phyloP scores from a whole-genome alignment of 1,284 basidiomycete species.

The Apiotrichum veenhuisii region DNA sequence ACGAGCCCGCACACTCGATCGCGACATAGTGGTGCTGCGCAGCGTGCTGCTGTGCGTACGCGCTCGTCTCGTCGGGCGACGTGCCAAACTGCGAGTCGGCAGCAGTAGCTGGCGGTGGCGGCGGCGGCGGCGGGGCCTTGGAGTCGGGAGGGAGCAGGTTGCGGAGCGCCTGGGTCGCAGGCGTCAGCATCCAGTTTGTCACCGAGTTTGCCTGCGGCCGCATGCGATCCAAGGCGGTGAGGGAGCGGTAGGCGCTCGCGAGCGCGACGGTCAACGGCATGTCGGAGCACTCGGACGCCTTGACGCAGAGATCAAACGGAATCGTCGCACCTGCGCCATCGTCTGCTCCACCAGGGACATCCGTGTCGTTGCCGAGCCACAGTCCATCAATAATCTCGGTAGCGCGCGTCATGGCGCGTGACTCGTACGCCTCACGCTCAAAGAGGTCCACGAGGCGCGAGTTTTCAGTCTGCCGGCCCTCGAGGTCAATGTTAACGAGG shows the following conservation, averaged over 20 bases:
- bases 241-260: slow-evolving; percentile 25
- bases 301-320: slow-evolving; percentile 43
- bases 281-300: slow-evolving; percentile 47
- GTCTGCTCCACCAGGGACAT: slow-evolving; percentile 44
- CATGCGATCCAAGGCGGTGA: slow-evolving; percentile 33
- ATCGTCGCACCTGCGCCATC: slow-evolving; percentile 35
- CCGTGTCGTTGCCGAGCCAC: slow-evolving; percentile 53
- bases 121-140: slow-evolving; percentile 2
- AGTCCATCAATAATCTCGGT: slow-evolving; percentile 67
- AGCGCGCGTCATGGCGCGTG: slow-evolving; percentile 60
- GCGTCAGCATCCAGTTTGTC: slow-evolving; percentile 34
- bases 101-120: background rate
- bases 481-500: slow-evolving; percentile 55
- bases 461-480: slow-evolving; percentile 45
- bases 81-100: slow-evolving; percentile 14
- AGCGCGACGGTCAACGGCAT: slow-evolving; percentile 38
- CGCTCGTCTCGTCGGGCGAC: slow-evolving; percentile 18
- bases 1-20: slow-evolving; percentile 44
- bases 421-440: slow-evolving; percentile 47
- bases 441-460: slow-evolving; percentile 53
- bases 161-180: slow-evolving; percentile 44
- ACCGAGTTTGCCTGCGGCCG: slow-evolving; percentile 17
- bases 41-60: slow-evolving; percentile 18
- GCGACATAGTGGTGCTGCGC: slow-evolving; percentile 37
- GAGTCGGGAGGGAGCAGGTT: slow-evolving; percentile 36